Conservation (phyloP, 345 rosid genomes). For the Acer negundo region DNA sequence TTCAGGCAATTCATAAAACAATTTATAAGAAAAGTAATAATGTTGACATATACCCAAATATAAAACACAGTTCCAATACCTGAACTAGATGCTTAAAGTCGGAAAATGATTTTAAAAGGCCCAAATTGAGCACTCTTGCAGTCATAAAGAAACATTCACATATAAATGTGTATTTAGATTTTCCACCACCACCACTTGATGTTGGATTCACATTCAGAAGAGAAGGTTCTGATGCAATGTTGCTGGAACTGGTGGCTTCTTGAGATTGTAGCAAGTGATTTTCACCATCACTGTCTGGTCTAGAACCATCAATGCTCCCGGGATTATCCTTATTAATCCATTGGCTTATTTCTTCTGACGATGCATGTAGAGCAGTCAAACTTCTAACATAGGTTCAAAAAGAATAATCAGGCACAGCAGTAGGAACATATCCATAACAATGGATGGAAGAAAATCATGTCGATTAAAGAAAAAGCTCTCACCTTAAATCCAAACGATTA, state of each 20-base stretch:
- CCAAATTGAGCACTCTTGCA: constrained; percentile 93
- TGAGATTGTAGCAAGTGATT: constrained; percentile 68
- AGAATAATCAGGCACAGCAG: constrained; percentile 23
- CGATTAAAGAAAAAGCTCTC: constrained; percentile 23
- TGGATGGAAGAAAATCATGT: constrained; percentile 5
- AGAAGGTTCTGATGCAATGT: constrained; percentile 34
- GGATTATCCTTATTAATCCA: constrained; percentile 65
- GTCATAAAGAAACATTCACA: constrained; percentile 99
- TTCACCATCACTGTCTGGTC: constrained; percentile 42
- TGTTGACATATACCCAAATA: constrained; percentile 13
- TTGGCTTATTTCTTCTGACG: constrained; percentile 86
- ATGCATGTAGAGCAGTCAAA: constrained; percentile 89
- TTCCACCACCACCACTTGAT: constrained; percentile 35
- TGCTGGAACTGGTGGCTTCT: constrained; percentile 75
- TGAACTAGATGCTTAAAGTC: constrained; percentile 97
- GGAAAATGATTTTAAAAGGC: constrained; percentile 91
- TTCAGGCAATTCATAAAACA: background rate
- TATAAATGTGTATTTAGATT: constrained; percentile 64
- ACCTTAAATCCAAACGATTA: constrained; percentile 82
- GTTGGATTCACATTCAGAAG: constrained; percentile 33
- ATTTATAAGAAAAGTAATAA: background rate
- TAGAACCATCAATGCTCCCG: constrained; percentile 30
- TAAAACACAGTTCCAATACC: constrained; percentile 48
- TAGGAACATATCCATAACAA: constrained; percentile 10
- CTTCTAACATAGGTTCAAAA: constrained; percentile 43